Percentiles rank a stretch among this genome's conserved stretches.
phyloP scores from a whole-genome alignment of 495 filamentous ascomycete species.

The Hamigera avellanea region DNA sequence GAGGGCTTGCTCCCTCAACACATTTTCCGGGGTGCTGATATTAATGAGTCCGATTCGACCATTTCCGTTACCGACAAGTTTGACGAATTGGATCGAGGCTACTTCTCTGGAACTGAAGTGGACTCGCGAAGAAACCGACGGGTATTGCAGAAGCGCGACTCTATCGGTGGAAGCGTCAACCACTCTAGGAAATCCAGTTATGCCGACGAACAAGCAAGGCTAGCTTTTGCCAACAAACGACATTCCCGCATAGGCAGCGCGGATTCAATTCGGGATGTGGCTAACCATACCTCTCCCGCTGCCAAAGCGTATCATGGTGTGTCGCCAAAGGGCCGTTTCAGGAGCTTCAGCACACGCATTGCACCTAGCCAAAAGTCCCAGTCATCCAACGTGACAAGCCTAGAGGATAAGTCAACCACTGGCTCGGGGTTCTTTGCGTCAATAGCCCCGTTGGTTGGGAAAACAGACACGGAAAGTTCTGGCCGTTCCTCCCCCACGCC shows the following conservation, averaged over 20 bases:
- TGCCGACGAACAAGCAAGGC: conserved; percentile 54
- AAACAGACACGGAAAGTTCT: conserved; percentile 34
- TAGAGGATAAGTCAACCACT: conserved; percentile 43
- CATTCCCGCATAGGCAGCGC: conserved; percentile 73
- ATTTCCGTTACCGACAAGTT: conserved; percentile 17
- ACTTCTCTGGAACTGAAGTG: conserved; percentile 82
- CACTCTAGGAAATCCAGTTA: conserved; percentile 60
- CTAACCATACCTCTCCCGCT: conserved; percentile 23
- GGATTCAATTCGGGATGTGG: conserved; percentile 41
- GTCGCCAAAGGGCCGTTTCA: conserved; percentile 29
- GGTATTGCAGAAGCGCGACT: conserved; percentile 69
- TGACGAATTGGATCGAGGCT: conserved; percentile 73
- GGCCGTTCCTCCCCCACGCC: conserved; percentile 41
- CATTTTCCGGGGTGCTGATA: conserved; percentile 12
- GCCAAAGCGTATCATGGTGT: conserved; percentile 51
- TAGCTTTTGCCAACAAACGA: conserved; percentile 50
- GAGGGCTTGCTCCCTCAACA: conserved; percentile 9
- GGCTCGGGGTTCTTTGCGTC: conserved; percentile 38
- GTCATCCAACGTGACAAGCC: conserved; percentile 45
- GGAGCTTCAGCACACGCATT: conserved; percentile 33
- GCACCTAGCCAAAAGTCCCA: conserved; percentile 28
- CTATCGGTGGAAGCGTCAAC: conserved; percentile 29
- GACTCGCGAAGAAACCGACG: conserved; percentile 62
- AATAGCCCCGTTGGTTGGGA: conserved; percentile 31
- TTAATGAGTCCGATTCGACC: conserved; percentile 16